Evolutionary conservation across 139 green algal genomes (phyloP).

Genomic region (Tetradesmus obliquus): DNA sequence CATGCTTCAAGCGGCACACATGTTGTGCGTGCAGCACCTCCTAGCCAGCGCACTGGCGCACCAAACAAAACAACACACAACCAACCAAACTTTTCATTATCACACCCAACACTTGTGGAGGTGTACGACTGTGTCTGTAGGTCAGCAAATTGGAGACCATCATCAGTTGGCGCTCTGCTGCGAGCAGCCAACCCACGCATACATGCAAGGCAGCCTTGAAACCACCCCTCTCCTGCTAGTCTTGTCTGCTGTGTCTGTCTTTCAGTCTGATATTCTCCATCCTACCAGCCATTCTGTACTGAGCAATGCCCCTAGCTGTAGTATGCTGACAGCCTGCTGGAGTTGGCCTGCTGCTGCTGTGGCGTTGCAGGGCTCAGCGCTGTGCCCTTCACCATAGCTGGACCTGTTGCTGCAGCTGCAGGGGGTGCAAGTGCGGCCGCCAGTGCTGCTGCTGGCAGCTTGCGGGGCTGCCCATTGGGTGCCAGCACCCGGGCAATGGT

Average conservation of each 20-base stretch:
- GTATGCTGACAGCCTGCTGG: slow-evolving; percentile 6
- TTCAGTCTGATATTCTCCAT: no score
- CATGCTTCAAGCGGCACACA: no score
- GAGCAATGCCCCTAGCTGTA: background rate
- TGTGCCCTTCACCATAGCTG: background rate
- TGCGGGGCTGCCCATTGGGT: slow-evolving; percentile 90
- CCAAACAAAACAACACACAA: background rate
- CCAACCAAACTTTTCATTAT: background rate
- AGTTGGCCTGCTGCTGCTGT: background rate
- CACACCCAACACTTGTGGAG: background rate
- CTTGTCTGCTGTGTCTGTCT: no score
- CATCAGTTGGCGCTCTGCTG: background rate
- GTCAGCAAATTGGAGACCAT: background rate
- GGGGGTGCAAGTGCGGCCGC: background rate
- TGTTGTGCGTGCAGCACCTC: no score
- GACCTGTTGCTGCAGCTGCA: background rate
- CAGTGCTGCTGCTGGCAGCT: slow-evolving; percentile 77
- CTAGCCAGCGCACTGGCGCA: background rate
- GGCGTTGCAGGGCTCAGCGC: background rate
- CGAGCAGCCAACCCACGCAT: background rate
- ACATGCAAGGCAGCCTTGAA: background rate
- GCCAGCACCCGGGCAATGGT: slow-evolving; percentile 77
- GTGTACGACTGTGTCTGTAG: background rate
- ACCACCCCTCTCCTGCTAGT: background rate
- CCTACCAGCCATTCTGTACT: no score